Percentiles rank a stretch among this genome's conserved stretches.
These are phyloP conservation scores for Quercus lobata DNA, from an alignment of 331 rosid genomes.

Conservation along the genomic window DNA sequence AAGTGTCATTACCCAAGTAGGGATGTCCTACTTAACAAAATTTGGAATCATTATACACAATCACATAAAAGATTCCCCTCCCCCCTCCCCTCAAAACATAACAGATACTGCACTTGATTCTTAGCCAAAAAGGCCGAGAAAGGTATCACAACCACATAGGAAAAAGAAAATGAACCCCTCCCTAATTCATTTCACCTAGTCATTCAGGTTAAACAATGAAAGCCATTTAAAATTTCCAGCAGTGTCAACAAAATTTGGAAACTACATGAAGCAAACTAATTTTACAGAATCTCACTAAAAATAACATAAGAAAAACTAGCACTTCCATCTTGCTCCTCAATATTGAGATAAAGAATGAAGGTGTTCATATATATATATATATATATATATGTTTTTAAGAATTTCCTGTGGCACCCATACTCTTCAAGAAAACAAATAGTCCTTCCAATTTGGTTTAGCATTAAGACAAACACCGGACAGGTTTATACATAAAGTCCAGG, in stretches of 20 bases:
- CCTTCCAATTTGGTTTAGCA: not conserved
- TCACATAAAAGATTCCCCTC: not conserved
- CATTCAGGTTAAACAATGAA: not conserved
- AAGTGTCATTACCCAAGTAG: too few species aligned
- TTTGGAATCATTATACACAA: not conserved
- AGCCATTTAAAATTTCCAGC: not conserved
- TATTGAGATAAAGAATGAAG: too few species aligned
- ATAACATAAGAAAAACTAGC: not conserved
- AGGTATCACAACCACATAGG: not conserved
- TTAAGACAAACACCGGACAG: not conserved
- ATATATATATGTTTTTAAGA: too few species aligned
- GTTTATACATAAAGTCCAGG: not conserved
- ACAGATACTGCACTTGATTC: not conserved
- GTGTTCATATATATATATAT: too few species aligned
- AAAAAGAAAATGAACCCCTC: not conserved
- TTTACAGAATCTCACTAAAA: not conserved
- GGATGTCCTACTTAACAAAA: not conserved
- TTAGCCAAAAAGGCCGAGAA: too few species aligned
- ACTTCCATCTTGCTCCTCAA: too few species aligned
- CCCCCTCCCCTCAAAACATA: not conserved
- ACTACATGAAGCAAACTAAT: not conserved
- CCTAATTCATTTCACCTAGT: not conserved
- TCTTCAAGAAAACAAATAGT: not conserved
- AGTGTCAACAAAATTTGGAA: not conserved
- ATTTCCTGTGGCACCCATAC: not conserved